Conservation (phyloP, 768 basidiomycete species). For the Kockovaella imperatae region DNA sequence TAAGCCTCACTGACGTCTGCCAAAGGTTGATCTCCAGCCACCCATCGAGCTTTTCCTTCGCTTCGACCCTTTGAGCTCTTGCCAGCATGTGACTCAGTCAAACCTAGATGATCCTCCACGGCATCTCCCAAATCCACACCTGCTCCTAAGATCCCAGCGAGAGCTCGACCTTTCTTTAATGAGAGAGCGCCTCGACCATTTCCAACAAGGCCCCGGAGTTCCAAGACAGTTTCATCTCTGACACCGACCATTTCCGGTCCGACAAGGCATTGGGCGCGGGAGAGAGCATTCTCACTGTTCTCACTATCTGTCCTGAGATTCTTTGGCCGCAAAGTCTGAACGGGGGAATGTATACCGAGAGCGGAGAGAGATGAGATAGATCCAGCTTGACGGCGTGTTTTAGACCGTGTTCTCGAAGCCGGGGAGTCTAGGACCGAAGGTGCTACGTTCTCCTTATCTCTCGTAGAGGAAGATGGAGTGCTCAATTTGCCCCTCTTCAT, state of each 20-base stretch:
- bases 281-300: no score
- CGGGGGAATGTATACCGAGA: no score
- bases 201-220: constrained; percentile 12
- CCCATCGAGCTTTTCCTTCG: background rate
- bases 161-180: constrained; percentile 25
- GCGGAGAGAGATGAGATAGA: background rate
- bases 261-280: no score
- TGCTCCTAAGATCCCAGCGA: constrained; percentile 10
- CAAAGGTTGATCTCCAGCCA: constrained; percentile 17
- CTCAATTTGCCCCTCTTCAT: background rate
- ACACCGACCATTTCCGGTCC: no score
- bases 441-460: constrained; percentile 25
- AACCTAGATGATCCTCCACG: background rate
- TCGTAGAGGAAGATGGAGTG: no score
- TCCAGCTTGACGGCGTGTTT: constrained; percentile 4
- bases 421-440: constrained; percentile 18
- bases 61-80: background rate
- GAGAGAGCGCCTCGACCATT: constrained; percentile 24
- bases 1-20: constrained; percentile 41
- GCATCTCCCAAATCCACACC: background rate
- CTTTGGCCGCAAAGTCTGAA: no score
- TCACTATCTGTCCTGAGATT: no score
- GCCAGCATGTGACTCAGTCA: background rate
- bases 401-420: constrained; percentile 26
- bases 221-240: no score